These are phyloP conservation scores for Pleurotus eryngii DNA, from an alignment of 768 basidiomycete genomes.

Conservation along the genomic window DNA sequence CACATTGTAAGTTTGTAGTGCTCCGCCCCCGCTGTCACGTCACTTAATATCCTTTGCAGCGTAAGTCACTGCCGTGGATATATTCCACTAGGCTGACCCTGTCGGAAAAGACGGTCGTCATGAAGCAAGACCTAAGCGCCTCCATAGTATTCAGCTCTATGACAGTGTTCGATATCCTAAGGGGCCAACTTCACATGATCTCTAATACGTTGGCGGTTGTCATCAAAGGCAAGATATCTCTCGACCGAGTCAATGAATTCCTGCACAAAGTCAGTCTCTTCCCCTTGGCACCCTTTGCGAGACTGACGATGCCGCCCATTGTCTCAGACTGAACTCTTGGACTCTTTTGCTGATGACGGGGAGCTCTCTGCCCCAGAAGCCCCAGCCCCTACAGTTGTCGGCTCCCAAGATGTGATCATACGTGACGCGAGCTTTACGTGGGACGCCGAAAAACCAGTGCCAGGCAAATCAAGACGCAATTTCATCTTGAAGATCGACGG, in stretches of 20 bases:
- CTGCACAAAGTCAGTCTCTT: slow-evolving; percentile 29
- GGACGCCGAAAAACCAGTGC: slow-evolving; percentile 36
- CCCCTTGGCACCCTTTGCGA: neutral
- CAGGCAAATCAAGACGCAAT: slow-evolving; percentile 37
- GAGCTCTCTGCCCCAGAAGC: no score
- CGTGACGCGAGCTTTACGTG: slow-evolving; percentile 55
- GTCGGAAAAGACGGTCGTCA: slow-evolving; percentile 31
- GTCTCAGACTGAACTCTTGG: slow-evolving; percentile 45
- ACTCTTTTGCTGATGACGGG: slow-evolving; percentile 26
- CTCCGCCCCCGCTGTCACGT: no score
- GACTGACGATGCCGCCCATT: neutral
- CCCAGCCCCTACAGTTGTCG: no score
- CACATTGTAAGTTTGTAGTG: slow-evolving; percentile 41
- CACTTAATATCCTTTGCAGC: no score
- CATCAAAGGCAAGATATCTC: slow-evolving; percentile 53
- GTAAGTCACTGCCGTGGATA: no score
- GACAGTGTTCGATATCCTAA: slow-evolving; percentile 61
- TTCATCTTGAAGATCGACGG: slow-evolving; percentile 50
- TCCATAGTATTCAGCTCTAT: slow-evolving; percentile 51
- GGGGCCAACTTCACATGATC: slow-evolving; percentile 43
- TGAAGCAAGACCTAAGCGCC: slow-evolving; percentile 37
- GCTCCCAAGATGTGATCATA: slow-evolving; percentile 36
- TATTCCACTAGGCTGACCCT: no score
- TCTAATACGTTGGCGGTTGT: slow-evolving; percentile 22
- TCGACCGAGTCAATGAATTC: slow-evolving; percentile 50